phyloP scores from a whole-genome alignment of 1,284 basidiomycete species.

The Cutaneotrichosporon sp. region DNA sequence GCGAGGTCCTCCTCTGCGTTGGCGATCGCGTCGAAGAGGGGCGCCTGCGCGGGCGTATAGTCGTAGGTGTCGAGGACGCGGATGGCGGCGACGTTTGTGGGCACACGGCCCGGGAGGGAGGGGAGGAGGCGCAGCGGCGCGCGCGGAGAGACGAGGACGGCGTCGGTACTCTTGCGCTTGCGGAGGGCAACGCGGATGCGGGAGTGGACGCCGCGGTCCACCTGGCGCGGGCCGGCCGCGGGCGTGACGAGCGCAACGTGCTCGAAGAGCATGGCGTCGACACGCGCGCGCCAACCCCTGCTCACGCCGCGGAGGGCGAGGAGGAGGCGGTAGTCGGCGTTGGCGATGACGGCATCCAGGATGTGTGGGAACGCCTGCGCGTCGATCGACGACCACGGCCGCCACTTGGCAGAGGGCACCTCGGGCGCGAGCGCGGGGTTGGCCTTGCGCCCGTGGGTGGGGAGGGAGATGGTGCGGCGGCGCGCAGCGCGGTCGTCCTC shows the following conservation, averaged over 20 bases:
- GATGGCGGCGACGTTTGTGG: background rate
- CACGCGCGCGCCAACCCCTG: background rate
- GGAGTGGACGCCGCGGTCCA: background rate
- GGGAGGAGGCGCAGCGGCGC: background rate
- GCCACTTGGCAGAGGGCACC: background rate
- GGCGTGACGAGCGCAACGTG: constrained; percentile 1
- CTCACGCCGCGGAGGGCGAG: constrained; percentile 1
- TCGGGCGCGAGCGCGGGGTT: background rate
- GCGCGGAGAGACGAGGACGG: background rate
- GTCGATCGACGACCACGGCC: background rate
- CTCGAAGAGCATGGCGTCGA: constrained; percentile 3
- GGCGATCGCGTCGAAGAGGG: background rate
- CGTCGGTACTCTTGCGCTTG: background rate
- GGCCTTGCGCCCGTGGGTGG: constrained; percentile 1
- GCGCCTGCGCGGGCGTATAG: background rate
- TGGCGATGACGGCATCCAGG: background rate
- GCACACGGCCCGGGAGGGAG: background rate
- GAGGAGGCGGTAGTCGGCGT: background rate
- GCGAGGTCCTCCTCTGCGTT: background rate
- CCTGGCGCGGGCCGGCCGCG: background rate
- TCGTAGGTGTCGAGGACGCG: constrained; percentile 6
- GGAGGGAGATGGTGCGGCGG: constrained; percentile 4
- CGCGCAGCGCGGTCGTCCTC: background rate
- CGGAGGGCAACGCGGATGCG: background rate
- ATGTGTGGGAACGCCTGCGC: background rate